Conservation (phyloP, 768 basidiomycete species). For the Mycena metata region DNA sequence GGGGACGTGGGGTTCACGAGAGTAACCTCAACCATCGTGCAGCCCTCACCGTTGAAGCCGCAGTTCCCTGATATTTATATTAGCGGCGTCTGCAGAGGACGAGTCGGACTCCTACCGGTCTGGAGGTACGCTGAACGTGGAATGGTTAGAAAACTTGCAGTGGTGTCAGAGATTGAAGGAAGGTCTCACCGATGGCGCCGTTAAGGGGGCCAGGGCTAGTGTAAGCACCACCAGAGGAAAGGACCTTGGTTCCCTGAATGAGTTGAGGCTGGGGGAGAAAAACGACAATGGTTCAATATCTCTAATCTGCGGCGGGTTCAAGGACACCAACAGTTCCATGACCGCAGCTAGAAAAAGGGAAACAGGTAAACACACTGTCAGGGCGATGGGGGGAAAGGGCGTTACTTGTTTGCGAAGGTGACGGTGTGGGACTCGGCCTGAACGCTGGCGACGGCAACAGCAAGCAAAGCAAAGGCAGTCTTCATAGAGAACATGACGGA, state of each 20-base stretch:
- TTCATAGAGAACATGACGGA: constrained; percentile 8
- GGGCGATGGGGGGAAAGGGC: no score
- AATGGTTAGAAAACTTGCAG: no score
- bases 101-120: constrained; percentile 8
- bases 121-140: constrained; percentile 38
- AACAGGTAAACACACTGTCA: no score
- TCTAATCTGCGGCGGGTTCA: background rate
- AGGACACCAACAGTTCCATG: constrained; percentile 11
- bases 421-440: constrained; percentile 15
- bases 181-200: no score
- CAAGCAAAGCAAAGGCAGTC: constrained; percentile 12
- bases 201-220: no score
- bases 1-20: constrained; percentile 48
- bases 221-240: no score
- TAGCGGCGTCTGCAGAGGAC: background rate
- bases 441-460: constrained; percentile 9
- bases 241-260: background rate
- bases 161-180: no score
- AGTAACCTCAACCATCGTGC: constrained; percentile 51
- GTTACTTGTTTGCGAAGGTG: constrained; percentile 11
- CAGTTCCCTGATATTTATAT: background rate
- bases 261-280: background rate
- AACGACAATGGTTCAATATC: constrained; percentile 9
- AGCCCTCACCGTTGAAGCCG: constrained; percentile 49
- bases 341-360: constrained; percentile 14